A percentile compares a stretch with the other conserved stretches of the same genome.
phyloP scores from a whole-genome alignment of 2,329 filamentous ascomycete species.

The Whalleya microplaca region DNA sequence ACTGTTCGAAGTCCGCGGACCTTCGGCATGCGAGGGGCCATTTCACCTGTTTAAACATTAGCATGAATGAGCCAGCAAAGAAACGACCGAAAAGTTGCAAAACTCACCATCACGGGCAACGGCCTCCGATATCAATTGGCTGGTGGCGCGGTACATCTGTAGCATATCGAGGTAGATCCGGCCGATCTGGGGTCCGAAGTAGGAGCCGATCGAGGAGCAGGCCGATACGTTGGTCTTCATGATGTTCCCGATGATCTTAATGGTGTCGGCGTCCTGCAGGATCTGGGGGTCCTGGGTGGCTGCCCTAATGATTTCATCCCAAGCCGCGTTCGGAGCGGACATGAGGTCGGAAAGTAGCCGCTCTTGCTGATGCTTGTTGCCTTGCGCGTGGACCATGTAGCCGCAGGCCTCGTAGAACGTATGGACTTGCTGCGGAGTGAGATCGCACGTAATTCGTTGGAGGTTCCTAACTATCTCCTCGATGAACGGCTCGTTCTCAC shows the following conservation, averaged over 20 bases:
- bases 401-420: conserved; percentile 99
- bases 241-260: conserved; percentile 98
- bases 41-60: conserved; percentile 64
- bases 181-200: conserved; percentile 98
- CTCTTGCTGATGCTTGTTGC: conserved; percentile 93
- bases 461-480: conserved; percentile 97
- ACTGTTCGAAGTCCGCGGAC: conserved; percentile 94
- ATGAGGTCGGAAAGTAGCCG: conserved; percentile 89
- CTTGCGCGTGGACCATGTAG: conserved; percentile 98
- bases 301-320: conserved; percentile 91
- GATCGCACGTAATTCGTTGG: conserved; percentile 91
- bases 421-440: conserved; percentile 95
- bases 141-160: conserved; percentile 98
- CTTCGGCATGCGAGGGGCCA: conserved; percentile 97
- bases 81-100: neutral
- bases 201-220: conserved; percentile 92
- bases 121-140: conserved; percentile 90
- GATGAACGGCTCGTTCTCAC: conserved; percentile 94
- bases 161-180: conserved; percentile 98
- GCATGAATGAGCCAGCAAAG: conserved; percentile 31
- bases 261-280: conserved; percentile 89
- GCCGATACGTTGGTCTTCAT: conserved; percentile 99
- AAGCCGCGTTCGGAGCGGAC: conserved; percentile 89
- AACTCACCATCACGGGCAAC: conserved; percentile 78
- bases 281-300: conserved; percentile 85